phyloP scores from a whole-genome alignment of 495 filamentous ascomycete species.

The Gamarada debralockiae region DNA sequence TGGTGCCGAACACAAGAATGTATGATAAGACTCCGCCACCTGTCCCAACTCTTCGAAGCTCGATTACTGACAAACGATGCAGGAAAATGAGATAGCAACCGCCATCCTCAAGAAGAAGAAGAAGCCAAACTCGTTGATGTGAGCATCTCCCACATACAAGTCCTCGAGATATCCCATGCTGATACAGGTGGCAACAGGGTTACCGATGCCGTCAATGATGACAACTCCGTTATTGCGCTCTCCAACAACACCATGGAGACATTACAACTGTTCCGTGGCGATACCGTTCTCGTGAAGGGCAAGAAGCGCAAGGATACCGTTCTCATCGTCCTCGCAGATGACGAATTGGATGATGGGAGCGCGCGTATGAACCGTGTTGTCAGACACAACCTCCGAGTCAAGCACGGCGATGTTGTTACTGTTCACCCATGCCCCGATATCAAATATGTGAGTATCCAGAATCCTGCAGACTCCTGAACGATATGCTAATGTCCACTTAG shows the following conservation, averaged over 20 bases:
- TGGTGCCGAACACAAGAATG: slow-evolving; percentile 81
- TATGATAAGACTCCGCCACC: slow-evolving; percentile 37
- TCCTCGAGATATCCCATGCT: slow-evolving; percentile 26
- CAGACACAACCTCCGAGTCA: slow-evolving; percentile 94
- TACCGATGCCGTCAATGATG: slow-evolving; percentile 96
- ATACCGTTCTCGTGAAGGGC: slow-evolving; percentile 95
- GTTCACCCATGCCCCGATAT: slow-evolving; percentile 99
- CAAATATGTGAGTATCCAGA: slow-evolving; percentile 80
- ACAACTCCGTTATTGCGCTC: slow-evolving; percentile 98
- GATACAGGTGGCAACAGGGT: slow-evolving; percentile 57
- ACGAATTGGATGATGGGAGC: slow-evolving; percentile 95
- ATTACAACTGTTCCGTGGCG: slow-evolving; percentile 94
- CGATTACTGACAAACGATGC: slow-evolving; percentile 26
- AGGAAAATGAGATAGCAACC: slow-evolving; percentile 92
- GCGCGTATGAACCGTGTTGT: slow-evolving; percentile 97
- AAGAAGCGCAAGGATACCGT: slow-evolving; percentile 99
- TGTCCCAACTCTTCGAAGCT: slow-evolving; percentile 27
- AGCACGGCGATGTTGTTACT: slow-evolving; percentile 95
- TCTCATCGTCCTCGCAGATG: slow-evolving; percentile 93
- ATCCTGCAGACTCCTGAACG: neutral
- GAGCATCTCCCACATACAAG: slow-evolving; percentile 32
- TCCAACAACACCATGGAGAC: slow-evolving; percentile 99
- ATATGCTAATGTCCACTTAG: slow-evolving; percentile 42
- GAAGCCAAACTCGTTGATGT: slow-evolving; percentile 99
- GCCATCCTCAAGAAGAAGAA: slow-evolving; percentile 99